Conservation (phyloP, 2,329 filamentous ascomycete species). For the Beauveria sp. region DNA sequence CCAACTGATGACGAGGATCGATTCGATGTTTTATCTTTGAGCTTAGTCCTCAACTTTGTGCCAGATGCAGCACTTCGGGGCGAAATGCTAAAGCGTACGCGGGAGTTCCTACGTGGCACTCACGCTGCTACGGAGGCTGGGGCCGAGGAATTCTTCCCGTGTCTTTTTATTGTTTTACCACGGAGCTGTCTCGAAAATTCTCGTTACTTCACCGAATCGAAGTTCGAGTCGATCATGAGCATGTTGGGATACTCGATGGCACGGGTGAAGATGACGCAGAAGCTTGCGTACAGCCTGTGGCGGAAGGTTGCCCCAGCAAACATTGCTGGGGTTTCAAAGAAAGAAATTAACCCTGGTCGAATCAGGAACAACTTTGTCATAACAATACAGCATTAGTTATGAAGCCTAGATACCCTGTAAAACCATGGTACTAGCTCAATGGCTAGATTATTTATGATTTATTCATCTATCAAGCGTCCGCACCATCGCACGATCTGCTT, state of each 20-base stretch:
- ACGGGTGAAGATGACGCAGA: constrained; percentile 66
- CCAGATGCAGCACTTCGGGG: constrained; percentile 68
- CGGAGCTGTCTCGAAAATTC: constrained; percentile 85
- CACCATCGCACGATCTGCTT: not conserved
- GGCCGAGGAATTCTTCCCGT: constrained; percentile 43
- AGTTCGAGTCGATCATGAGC: constrained; percentile 65
- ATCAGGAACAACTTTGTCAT: constrained; percentile 88
- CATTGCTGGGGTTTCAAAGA: constrained; percentile 42
- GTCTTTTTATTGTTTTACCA: constrained; percentile 82
- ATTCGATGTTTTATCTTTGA: constrained; percentile 88
- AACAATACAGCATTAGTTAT: constrained; percentile 42
- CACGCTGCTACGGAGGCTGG: constrained; percentile 13
- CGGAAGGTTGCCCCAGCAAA: constrained; percentile 29
- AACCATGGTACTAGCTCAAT: not conserved
- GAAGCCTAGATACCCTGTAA: not conserved
- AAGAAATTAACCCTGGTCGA: constrained; percentile 65
- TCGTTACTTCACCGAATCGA: constrained; percentile 70
- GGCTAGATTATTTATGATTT: not conserved
- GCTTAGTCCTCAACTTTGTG: constrained; percentile 90
- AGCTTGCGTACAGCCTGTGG: constrained; percentile 90
- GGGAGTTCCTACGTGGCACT: constrained; percentile 53
- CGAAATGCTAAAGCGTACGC: constrained; percentile 73
- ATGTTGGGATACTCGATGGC: constrained; percentile 63
- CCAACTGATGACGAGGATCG: constrained; percentile 52
- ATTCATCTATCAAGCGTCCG: not conserved